Evolutionary conservation across 225 moss, liverwort and hornwort species (phyloP).

Genomic region (Asterella californica): DNA sequence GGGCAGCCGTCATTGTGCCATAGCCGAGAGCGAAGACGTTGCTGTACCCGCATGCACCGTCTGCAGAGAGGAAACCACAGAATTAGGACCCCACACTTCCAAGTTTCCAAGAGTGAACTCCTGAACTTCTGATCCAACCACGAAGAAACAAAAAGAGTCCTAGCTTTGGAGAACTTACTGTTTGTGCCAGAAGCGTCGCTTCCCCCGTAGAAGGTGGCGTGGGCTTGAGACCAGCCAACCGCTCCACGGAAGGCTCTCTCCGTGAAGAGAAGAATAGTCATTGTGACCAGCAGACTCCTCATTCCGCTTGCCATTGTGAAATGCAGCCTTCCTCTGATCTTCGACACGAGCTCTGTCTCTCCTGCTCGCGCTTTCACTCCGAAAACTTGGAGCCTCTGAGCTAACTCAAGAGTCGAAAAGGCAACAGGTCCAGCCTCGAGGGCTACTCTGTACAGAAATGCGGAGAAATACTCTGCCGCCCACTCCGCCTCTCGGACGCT

Average conservation of each 20-base stretch:
- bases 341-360: too few species aligned
- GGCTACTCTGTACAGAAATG: too few species aligned
- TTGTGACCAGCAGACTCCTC: neutral
- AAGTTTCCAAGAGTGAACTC: neutral
- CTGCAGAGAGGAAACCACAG: neutral
- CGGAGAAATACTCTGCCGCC: too few species aligned
- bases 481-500: too few species aligned
- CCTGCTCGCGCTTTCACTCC: neutral
- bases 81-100: neutral
- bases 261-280: neutral
- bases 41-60: constrained; percentile 46
- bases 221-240: constrained; percentile 25
- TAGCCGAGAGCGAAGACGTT: constrained; percentile 41
- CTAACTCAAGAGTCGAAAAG: neutral
- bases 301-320: neutral
- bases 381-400: neutral
- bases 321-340: neutral
- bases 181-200: constrained; percentile 43
- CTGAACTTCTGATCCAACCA: neutral
- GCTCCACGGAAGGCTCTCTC: neutral
- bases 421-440: neutral
- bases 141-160: neutral
- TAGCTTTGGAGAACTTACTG: constrained; percentile 24
- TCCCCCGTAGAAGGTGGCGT: constrained; percentile 47
- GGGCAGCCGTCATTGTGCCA: constrained; percentile 38